Evolutionary conservation across 2,329 filamentous ascomycete genomes (phyloP), one percentile per base, ranked within the genome.

Genomic region (Ophiosphaerella korrae): DNA sequence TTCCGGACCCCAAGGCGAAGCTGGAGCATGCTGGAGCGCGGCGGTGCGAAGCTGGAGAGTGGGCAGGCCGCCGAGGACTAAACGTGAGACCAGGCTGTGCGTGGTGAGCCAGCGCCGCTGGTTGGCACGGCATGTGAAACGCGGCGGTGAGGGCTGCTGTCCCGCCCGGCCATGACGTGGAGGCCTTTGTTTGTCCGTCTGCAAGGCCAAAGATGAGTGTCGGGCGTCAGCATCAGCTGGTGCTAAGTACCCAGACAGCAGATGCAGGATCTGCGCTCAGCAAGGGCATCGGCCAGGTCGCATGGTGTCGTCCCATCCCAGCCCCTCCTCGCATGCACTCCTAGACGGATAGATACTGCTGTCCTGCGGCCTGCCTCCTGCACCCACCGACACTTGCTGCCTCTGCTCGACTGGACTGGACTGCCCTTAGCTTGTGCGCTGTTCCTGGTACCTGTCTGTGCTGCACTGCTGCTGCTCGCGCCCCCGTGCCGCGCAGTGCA

Each of bases 121-220:
- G 35, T 45, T 57, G 48, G 50, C 45, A 51, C 42, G 45, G 53
- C 63, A 67, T 63, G 67, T 70, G 68, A 70, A 67, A 68, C 65
- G 53, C 54, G 57, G 57, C 57, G 52, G 64, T 62, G 59, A 58
- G 52, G 58, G 57, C 24, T 37, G 44, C 45, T 38, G 36, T 39
- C 44, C 52, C 52, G 53, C 50, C 50, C 50, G 49, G 36, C 29
- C 23, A 29, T 45, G 53, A 57, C 45, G 45, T 8, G 23, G 23
- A 7, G 14, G 26, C 39, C 24, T 8, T 42, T 48, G 52, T 42
- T 24, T 46, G 48, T 40, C 21, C 38, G 29, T 39, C 57, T 55
- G 53, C 53, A 57, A 56, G 56, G 48, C 38, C 14, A 32, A 39
- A 52, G 52, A 52, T 45, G 39, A 52, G 58, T 61, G 53, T 58